Evolutionary conservation across 495 filamentous ascomycete species (phyloP).

Genomic region (Cercophora newfieldiana): DNA sequence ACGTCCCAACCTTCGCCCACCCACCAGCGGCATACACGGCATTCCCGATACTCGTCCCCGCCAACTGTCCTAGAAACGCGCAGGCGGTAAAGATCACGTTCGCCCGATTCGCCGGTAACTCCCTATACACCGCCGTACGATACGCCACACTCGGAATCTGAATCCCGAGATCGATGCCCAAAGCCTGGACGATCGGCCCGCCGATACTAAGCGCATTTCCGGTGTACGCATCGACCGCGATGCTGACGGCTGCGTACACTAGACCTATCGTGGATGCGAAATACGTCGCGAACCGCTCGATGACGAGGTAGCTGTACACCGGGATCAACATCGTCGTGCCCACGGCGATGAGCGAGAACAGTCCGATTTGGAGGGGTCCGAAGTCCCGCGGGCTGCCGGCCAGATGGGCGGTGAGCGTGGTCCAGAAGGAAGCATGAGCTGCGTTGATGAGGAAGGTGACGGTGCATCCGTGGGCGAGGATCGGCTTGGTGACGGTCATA

Average conservation of each 20-base stretch:
- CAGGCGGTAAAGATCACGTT: constrained; percentile 6
- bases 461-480: constrained; percentile 59
- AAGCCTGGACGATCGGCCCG: neutral
- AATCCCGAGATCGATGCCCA: constrained; percentile 3
- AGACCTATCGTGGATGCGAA: neutral
- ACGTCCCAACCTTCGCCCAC: neutral
- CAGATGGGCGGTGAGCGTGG: constrained; percentile 75
- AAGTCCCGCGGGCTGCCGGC: constrained; percentile 61
- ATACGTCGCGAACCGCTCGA: constrained; percentile 6
- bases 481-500: constrained; percentile 59
- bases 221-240: neutral
- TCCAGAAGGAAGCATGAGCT: constrained; percentile 56
- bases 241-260: neutral
- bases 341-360: constrained; percentile 71
- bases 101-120: constrained; percentile 5
- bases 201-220: neutral
- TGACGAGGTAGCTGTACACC: neutral
- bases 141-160: constrained; percentile 9
- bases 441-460: constrained; percentile 36
- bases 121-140: constrained; percentile 7
- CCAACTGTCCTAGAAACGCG: constrained; percentile 11
- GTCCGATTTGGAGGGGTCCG: constrained; percentile 60
- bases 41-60: constrained; percentile 11
- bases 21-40: constrained; percentile 32
- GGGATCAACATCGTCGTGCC: constrained; percentile 26